Conservation (phyloP, 2,329 filamentous ascomycete species). For the Apiospora koreana region DNA sequence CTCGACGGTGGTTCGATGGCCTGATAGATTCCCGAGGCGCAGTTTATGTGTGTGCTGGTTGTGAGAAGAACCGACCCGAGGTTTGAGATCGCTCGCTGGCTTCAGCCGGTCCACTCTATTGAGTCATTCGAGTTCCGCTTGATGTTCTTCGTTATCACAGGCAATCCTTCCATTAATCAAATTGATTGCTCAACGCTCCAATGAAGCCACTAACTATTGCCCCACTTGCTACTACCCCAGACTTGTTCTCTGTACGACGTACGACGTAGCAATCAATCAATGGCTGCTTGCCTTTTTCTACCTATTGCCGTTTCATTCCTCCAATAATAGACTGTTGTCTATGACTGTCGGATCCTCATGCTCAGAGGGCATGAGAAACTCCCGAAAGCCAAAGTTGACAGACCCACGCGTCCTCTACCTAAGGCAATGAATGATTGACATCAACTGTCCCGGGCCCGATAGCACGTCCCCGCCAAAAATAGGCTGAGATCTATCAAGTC, state of each 20-base stretch:
- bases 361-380: no score
- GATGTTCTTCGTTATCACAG: not conserved
- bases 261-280: no score
- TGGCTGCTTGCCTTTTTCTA: no score
- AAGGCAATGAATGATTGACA: not conserved
- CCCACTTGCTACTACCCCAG: not conserved
- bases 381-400: not conserved
- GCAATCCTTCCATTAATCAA: no score
- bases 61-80: not conserved
- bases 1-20: not conserved
- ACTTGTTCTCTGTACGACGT: no score
- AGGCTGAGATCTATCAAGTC: conserved; percentile 10
- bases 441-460: not conserved
- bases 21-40: not conserved
- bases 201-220: no score
- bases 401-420: not conserved
- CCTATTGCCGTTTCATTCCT: no score
- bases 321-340: not conserved
- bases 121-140: not conserved
- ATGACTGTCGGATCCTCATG: not conserved
- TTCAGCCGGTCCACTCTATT: not conserved
- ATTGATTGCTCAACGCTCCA: no score
- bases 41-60: not conserved
- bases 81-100: not conserved
- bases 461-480: not conserved